phyloP scores from a whole-genome alignment of 805 yeast species.

The Blastobotrys peoriensis region DNA sequence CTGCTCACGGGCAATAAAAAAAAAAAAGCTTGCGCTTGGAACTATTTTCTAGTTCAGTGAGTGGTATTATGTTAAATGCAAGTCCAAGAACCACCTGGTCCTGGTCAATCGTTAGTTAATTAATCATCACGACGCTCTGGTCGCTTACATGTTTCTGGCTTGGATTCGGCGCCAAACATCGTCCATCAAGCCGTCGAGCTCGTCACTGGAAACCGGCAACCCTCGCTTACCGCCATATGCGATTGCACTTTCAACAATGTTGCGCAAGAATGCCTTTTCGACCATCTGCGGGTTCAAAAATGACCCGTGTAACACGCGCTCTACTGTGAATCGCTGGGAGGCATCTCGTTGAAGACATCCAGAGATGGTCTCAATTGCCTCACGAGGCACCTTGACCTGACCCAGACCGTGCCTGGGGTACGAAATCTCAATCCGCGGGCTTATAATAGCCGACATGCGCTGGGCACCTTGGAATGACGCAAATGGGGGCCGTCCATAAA shows the following conservation, averaged over 20 bases:
- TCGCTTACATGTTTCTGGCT: slow-evolving; percentile 8
- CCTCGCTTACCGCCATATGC: slow-evolving; percentile 54
- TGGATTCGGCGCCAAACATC: slow-evolving; percentile 53
- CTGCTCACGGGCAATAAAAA: no score
- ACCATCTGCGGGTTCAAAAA: slow-evolving; percentile 74
- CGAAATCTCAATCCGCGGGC: slow-evolving; percentile 65
- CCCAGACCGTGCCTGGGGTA: slow-evolving; percentile 62
- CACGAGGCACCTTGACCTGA: slow-evolving; percentile 56
- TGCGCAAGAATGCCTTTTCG: slow-evolving; percentile 57
- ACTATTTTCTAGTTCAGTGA: no score
- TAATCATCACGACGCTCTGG: no score
- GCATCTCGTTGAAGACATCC: slow-evolving; percentile 72
- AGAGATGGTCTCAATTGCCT: slow-evolving; percentile 64
- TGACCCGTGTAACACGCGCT: slow-evolving; percentile 54
- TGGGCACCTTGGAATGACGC: slow-evolving; percentile 71
- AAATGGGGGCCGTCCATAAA: slow-evolving; percentile 90
- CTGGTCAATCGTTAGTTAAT: no score
- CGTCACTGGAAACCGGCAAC: slow-evolving; percentile 38
- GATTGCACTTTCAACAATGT: slow-evolving; percentile 70
- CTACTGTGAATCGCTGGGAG: slow-evolving; percentile 54
- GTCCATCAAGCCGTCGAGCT: slow-evolving; percentile 43
- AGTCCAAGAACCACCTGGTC: no score
- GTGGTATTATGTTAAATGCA: no score
- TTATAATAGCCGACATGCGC: slow-evolving; percentile 76
- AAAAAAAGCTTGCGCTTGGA: no score